A percentile compares a stretch with the other conserved stretches of the same genome.
Conservation (phyloP, 352 stramenopile species). For the Globisporangium yorkense region DNA sequence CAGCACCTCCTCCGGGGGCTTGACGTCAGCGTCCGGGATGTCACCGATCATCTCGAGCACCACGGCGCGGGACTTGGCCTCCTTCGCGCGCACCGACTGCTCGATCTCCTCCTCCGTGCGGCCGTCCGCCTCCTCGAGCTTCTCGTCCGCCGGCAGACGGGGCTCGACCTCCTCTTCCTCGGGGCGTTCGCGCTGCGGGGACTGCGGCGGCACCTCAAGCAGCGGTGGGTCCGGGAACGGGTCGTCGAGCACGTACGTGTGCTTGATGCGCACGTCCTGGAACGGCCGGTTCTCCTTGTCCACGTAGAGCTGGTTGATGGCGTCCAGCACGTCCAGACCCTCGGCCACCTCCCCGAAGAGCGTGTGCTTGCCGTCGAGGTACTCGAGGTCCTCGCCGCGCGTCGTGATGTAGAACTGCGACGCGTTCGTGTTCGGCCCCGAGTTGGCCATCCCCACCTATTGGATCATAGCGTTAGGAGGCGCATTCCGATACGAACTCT, state of each 20-base stretch:
- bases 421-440: constrained; percentile 65
- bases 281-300: constrained; percentile 94
- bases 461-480: no score
- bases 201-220: constrained; percentile 73
- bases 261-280: constrained; percentile 95
- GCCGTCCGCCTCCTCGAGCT: constrained; percentile 66
- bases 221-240: constrained; percentile 72
- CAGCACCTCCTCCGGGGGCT: constrained; percentile 97
- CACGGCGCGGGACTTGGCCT: constrained; percentile 93
- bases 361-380: constrained; percentile 90
- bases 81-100: constrained; percentile 82
- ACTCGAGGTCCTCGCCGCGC: constrained; percentile 80
- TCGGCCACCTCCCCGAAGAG: constrained; percentile 92
- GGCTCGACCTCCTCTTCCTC: constrained; percentile 88
- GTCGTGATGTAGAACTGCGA: constrained; percentile 98
- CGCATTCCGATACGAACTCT: no score
- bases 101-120: constrained; percentile 88
- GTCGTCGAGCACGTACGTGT: constrained; percentile 88
- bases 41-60: constrained; percentile 99
- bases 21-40: constrained; percentile 95
- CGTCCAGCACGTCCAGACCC: constrained; percentile 92
- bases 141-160: constrained; percentile 89
- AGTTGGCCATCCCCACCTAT: constrained; percentile 80
- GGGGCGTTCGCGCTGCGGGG: constrained; percentile 84
- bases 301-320: constrained; percentile 93